Conservation (phyloP, 2,329 filamentous ascomycete genomes). For the Aspergillus carbonarius region DNA sequence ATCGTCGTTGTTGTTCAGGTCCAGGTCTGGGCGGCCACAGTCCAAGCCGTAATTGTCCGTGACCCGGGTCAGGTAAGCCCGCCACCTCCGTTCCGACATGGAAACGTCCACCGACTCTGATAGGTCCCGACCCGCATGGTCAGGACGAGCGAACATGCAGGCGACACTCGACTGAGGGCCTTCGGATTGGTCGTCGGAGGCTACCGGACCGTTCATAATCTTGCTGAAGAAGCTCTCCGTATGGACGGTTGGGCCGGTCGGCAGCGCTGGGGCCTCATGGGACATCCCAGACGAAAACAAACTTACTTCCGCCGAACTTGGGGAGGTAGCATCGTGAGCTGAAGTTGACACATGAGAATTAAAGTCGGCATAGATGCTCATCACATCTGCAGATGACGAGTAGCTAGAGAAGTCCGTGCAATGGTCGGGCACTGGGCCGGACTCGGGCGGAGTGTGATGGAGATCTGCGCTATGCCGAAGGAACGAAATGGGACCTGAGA, state of each 20-base stretch:
- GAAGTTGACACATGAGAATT: slow-evolving; percentile 8
- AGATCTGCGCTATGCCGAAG: slow-evolving; percentile 38
- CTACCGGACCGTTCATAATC: slow-evolving; percentile 10
- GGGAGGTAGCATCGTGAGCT: slow-evolving; percentile 7
- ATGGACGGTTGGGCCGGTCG: background rate
- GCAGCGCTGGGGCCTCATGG: background rate
- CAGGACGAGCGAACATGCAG: background rate
- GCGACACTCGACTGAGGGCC: background rate
- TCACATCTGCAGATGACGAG: background rate
- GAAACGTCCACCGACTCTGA: slow-evolving; percentile 9
- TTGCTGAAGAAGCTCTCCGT: slow-evolving; percentile 15
- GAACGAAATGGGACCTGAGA: slow-evolving; percentile 38
- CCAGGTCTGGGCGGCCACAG: slow-evolving; percentile 66
- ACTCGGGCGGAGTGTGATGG: slow-evolving; percentile 8
- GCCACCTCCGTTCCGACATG: slow-evolving; percentile 30
- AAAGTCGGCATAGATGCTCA: slow-evolving; percentile 4
- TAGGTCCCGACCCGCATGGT: background rate
- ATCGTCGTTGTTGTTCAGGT: slow-evolving; percentile 71
- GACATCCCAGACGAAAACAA: slow-evolving; percentile 5
- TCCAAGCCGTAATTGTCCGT: slow-evolving; percentile 65
- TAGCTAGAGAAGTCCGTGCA: background rate
- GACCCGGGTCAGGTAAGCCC: slow-evolving; percentile 33
- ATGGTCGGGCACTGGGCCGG: background rate
- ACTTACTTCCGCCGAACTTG: slow-evolving; percentile 11
- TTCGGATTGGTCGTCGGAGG: background rate